Evolutionary conservation across 169 alveolate species (phyloP).

Genomic region (Blepharisma undulans): DNA sequence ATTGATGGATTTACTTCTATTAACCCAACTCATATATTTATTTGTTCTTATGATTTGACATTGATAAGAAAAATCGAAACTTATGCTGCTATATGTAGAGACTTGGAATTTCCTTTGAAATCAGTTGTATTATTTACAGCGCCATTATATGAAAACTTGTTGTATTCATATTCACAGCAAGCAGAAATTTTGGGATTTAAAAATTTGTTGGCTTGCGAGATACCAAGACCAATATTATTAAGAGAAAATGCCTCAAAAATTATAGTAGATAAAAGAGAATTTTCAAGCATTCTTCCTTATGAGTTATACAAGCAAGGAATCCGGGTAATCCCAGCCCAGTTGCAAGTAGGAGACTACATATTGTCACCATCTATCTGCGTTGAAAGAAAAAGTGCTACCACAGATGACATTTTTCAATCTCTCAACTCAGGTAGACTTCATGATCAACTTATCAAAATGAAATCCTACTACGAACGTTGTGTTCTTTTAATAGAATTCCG

Average conservation of each 20-base stretch:
- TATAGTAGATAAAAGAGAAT: constrained; percentile 1
- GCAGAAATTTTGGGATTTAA: background rate
- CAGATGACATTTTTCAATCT: background rate
- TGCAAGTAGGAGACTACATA: constrained; percentile 17
- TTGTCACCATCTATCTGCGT: background rate
- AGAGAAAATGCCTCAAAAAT: background rate
- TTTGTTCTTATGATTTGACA: background rate
- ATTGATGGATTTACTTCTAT: background rate
- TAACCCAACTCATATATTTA: background rate
- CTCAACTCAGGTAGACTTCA: background rate
- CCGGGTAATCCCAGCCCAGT: background rate
- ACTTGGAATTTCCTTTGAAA: background rate
- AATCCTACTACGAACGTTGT: background rate
- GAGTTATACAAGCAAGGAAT: background rate
- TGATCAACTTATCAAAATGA: background rate
- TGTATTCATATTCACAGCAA: background rate
- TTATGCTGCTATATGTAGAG: background rate
- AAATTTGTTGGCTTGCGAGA: background rate
- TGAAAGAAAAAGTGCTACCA: constrained; percentile 1
- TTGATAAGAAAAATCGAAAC: background rate
- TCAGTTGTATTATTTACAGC: background rate
- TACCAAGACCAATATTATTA: background rate
- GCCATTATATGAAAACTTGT: background rate
- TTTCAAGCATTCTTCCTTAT: constrained; percentile 8
- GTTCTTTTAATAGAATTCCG: background rate